phyloP scores from a whole-genome alignment of 306 rosid species.

The Astragalus glycyphyllos region DNA sequence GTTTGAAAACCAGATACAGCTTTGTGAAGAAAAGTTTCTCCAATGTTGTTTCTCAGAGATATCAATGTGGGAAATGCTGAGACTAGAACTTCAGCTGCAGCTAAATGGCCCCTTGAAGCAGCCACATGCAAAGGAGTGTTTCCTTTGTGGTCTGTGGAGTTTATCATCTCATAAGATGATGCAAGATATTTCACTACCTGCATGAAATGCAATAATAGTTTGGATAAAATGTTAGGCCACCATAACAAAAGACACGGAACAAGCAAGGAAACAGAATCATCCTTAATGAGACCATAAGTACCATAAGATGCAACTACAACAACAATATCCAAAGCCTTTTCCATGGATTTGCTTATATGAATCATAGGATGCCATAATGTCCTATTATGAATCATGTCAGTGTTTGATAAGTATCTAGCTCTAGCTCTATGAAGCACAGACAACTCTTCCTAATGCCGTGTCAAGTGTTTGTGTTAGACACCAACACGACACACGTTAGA shows the following conservation, averaged over 20 bases:
- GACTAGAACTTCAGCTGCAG: slow-evolving; percentile 78
- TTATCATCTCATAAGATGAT: slow-evolving; percentile 63
- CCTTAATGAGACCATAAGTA: not conserved
- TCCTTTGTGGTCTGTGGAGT: slow-evolving; percentile 77
- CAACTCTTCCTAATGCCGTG: too few relatives aligned
- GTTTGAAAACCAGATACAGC: slow-evolving; percentile 89
- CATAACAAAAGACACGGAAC: not conserved
- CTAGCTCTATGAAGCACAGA: too few relatives aligned
- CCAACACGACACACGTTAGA: too few relatives aligned
- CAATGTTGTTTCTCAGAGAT: slow-evolving; percentile 59
- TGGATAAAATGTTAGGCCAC: slow-evolving; percentile 3
- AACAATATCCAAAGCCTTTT: not conserved
- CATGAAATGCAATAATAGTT: slow-evolving; percentile 38
- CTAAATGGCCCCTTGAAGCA: slow-evolving; percentile 81
- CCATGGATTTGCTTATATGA: too few relatives aligned
- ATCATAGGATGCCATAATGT: too few relatives aligned
- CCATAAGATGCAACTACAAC: not conserved
- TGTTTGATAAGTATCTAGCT: not conserved
- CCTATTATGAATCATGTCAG: not conserved
- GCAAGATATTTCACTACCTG: slow-evolving; percentile 77
- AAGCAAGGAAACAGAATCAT: not conserved
- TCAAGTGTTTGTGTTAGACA: too few relatives aligned
- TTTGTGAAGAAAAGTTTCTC: slow-evolving; percentile 92
- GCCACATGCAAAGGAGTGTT: slow-evolving; percentile 92
- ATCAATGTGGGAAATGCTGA: slow-evolving; percentile 63